Base-by-base conservation (phyloP, 371 early-diverging fungal species). In the Mortierella sp. region DNA sequence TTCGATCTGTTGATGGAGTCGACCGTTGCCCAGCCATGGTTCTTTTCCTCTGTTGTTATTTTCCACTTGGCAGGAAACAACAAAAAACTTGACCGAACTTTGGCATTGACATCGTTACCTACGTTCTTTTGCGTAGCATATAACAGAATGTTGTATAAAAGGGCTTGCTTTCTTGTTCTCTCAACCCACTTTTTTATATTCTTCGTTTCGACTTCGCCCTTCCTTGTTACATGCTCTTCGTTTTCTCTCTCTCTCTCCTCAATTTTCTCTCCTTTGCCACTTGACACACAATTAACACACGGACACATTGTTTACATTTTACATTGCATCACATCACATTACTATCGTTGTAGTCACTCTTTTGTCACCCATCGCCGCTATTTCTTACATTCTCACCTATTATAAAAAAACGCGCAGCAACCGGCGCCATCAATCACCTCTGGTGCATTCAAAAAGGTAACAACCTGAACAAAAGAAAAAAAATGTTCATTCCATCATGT, bases 141-240 rank as follows among this genome's bases (percentile, higher is more conserved):
- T 38, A 68, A 9, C 24, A 34, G 34, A 21, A 38, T 9, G 3
- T 9, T 10, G 14, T 42, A 68, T 38, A 42, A 38, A 68, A 68
- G n/a, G 38, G 38, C 24, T 11, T 11, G 10, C 68, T 11, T 68
- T 38, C 21, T 11, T 11, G 10, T 42, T 11, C 38, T 68, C 11
- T 21, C 9, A 16, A 13, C 68, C 9, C 65, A 16, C 0, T 24
- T 24, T 24, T 38, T 34, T 16, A 11, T 31, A 5, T 28, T 6
- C 3, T 11, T 63, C 34, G 34, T 65, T 38, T 63, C 21, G 65
- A 68, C 68, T 68, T 68, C 68, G 68, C 68, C 68, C 68, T 68
- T 68, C 70, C 38, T 72, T 54, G 73, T 31, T 73, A 73, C 38
- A 10, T 24, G 6, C n/a, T 28, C 24, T 47, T 26, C 28, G 4